Conservation (phyloP, 441 rosid genomes). For the Croton setiger region DNA sequence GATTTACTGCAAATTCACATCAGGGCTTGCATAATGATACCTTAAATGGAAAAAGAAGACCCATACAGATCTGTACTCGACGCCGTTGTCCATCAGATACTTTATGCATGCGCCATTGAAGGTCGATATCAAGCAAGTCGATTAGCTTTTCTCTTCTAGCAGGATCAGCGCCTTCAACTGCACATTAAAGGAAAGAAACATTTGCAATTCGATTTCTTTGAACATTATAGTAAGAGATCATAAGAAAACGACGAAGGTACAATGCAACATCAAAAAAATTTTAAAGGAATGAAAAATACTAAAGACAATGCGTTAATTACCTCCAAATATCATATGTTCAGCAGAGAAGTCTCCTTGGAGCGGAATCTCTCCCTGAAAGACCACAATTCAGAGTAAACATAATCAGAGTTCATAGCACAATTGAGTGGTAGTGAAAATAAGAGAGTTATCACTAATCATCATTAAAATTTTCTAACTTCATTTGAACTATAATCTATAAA, state of each 20-base stretch:
- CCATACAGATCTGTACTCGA: conserved; percentile 97
- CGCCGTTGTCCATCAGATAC: conserved; percentile 97
- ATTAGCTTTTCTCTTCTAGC: conserved; percentile 74
- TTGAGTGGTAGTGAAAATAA: not conserved
- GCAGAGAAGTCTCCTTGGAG: conserved; percentile 91
- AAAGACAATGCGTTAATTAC: conserved; percentile 28
- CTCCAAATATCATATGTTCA: conserved; percentile 88
- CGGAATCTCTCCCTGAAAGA: conserved; percentile 79
- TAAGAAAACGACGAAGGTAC: too few species aligned
- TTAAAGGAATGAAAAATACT: conserved; percentile 6
- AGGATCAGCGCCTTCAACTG: conserved; percentile 82
- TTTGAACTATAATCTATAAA: not conserved
- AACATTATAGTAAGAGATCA: conserved; percentile 5
- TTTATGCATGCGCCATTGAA: conserved; percentile 93
- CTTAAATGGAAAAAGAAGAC: conserved; percentile 91
- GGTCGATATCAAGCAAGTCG: conserved; percentile 76
- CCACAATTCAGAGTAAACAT: conserved; percentile 2
- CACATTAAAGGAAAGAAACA: conserved; percentile 7
- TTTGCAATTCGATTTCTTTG: not conserved
- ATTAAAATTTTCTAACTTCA: not conserved
- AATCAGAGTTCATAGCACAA: conserved; percentile 2
- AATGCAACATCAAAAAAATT: not conserved
- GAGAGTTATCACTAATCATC: not conserved
- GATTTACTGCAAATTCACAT: not conserved
- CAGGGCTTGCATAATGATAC: conserved; percentile 30